Percentiles rank a stretch among this genome's conserved stretches.
These are phyloP conservation scores for Handroanthus guayacan DNA, from an alignment of 257 asterid species.

Conservation along the genomic window DNA sequence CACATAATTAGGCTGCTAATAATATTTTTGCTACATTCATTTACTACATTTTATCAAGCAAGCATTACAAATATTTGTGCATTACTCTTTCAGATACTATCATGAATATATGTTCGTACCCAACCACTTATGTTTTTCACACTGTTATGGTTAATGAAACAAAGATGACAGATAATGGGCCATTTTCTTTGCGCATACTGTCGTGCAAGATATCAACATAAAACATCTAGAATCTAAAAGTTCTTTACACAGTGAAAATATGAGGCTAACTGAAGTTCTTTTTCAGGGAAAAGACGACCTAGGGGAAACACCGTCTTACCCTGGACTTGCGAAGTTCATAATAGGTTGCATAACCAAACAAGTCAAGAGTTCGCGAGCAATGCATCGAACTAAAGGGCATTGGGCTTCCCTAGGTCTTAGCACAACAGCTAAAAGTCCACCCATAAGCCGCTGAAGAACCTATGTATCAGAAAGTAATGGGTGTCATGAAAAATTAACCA, in stretches of 20 bases:
- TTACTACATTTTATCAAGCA: neutral
- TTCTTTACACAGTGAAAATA: conserved; percentile 10
- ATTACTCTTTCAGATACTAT: neutral
- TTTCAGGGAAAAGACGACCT: conserved; percentile 17
- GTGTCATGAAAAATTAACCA: conserved; percentile 31
- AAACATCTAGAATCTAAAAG: conserved; percentile 20
- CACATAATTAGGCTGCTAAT: neutral
- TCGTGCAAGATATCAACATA: conserved; percentile 22
- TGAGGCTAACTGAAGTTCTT: conserved; percentile 2
- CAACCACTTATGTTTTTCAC: neutral
- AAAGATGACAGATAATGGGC: conserved; percentile 7
- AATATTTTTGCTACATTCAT: neutral
- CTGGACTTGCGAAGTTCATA: conserved; percentile 90
- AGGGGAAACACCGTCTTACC: conserved; percentile 61
- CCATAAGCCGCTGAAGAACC: conserved; percentile 95
- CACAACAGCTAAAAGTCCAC: conserved; percentile 89
- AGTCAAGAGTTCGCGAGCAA: conserved; percentile 92
- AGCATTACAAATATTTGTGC: neutral
- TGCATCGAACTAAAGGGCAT: conserved; percentile 89
- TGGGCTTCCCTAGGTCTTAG: conserved; percentile 96
- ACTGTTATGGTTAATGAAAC: conserved; percentile 9
- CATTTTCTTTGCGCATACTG: conserved; percentile 17
- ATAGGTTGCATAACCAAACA: conserved; percentile 95
- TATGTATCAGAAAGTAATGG: conserved; percentile 46
- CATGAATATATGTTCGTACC: neutral